phyloP scores from a whole-genome alignment of 108 stramenopile genomes.

The Pseudonitzschia delicatissima region DNA sequence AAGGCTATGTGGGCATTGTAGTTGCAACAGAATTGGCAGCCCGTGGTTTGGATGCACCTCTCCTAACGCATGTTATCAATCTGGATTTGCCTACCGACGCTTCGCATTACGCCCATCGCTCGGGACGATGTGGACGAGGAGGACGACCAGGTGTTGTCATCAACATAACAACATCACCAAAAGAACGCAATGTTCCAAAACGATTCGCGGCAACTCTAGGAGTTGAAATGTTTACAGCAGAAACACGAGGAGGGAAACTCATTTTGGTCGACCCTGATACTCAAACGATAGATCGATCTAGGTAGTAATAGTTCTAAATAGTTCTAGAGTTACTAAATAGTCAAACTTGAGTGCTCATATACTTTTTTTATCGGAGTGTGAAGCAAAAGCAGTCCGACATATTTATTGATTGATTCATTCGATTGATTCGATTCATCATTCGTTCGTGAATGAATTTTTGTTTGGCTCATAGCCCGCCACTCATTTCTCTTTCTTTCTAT shows the following conservation, averaged over 20 bases:
- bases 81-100: constrained; percentile 88
- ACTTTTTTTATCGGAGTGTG: too few relatives aligned
- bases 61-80: constrained; percentile 86
- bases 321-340: too few relatives aligned
- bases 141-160: constrained; percentile 87
- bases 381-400: too few relatives aligned
- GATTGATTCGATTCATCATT: too few relatives aligned
- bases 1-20: constrained; percentile 83
- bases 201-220: constrained; percentile 66
- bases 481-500: too few relatives aligned
- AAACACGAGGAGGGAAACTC: constrained; percentile 63
- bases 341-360: too few relatives aligned
- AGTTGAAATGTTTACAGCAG: constrained; percentile 67
- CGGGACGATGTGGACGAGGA: constrained; percentile 84
- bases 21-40: constrained; percentile 89
- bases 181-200: constrained; percentile 74
- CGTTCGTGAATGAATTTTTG: too few relatives aligned
- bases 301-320: neutral
- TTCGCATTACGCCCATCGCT: constrained; percentile 85
- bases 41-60: constrained; percentile 84
- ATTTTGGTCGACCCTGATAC: constrained; percentile 45
- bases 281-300: constrained; percentile 13
- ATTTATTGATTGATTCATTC: too few relatives aligned
- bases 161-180: constrained; percentile 64
- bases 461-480: too few relatives aligned